Evolutionary conservation across 106 monocot species (phyloP), one percentile per base, ranked within the genome.

Genomic region (Acorus gramineus): DNA sequence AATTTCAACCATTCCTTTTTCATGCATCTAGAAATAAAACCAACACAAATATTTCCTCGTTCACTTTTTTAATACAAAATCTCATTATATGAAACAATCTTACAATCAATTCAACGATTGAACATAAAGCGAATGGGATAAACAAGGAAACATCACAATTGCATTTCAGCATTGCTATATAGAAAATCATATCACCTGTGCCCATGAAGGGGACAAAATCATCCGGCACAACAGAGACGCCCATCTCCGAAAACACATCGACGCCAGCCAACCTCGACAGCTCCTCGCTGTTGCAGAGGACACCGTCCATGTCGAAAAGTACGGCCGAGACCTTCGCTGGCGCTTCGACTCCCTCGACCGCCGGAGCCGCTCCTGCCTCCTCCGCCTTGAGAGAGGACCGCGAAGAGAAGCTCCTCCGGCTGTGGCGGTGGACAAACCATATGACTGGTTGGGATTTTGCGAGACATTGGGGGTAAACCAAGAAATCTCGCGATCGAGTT

Each of bases 251-350:
- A 57, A 98, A 98, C 11, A 98, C 78, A 56, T 88, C 87, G n/a
- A 98, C 91, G 10, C 79, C 96, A 11, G 96, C 96, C 76, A 69
- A 68, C 47, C 96, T 71, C 6, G 96, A 98, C 1, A 65, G 74
- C 70, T 98, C 79, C 72, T 98, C 91, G 71, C 91, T 98, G 74
- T 98, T 76, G 83, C 96, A 91, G 8, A 98, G 91, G 8, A 98
- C 91, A n/a, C 96, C 91, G 49, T 98, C 96, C 96, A 91, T 98
- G 70, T 91, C 96, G 73, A 91, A 88, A 14, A 98, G 88, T 43
- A 98, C 96, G 4, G 85, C 91, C 4, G 96, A 88, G 3, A 98
- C 96, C 81, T 91, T 88, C 12, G 88, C 89, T 81, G 79, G 83
- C 8, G 49, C 56, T 2, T 4, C 44, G 11, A 2, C 57, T 11